These are phyloP conservation scores for Evansstolkia leycettana DNA, from an alignment of 495 filamentous ascomycete species.

Conservation along the genomic window DNA sequence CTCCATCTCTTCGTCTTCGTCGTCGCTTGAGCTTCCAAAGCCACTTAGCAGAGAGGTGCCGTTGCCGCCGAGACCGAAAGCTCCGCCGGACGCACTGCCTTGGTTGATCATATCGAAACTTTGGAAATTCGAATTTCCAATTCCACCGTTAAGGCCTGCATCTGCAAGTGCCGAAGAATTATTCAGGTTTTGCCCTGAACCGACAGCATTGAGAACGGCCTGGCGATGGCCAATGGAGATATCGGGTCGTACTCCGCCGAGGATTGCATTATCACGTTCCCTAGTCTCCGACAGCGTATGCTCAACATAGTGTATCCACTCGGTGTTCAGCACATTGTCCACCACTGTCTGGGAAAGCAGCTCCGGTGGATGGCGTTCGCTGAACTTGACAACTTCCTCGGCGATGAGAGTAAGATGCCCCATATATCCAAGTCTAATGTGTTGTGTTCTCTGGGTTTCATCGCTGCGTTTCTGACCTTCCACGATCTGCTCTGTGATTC, in stretches of 20 bases:
- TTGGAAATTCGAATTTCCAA: slow-evolving; percentile 47
- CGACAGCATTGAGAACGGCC: slow-evolving; percentile 48
- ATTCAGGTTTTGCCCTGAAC: slow-evolving; percentile 45
- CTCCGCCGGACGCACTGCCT: slow-evolving; percentile 48
- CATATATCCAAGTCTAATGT: slow-evolving; percentile 96
- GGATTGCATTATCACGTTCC: slow-evolving; percentile 93
- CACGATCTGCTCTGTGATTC: slow-evolving; percentile 83
- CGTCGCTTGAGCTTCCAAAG: slow-evolving; percentile 92
- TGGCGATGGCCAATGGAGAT: slow-evolving; percentile 60
- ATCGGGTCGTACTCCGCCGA: slow-evolving; percentile 92
- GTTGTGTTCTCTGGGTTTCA: slow-evolving; percentile 62
- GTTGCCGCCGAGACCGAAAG: slow-evolving; percentile 47
- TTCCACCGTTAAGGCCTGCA: slow-evolving; percentile 50
- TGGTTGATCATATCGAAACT: slow-evolving; percentile 66
- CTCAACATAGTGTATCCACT: slow-evolving; percentile 95
- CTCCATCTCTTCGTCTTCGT: slow-evolving; percentile 92
- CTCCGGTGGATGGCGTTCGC: slow-evolving; percentile 84
- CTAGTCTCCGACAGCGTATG: slow-evolving; percentile 85
- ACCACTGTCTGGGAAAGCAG: slow-evolving; percentile 71
- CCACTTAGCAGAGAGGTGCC: slow-evolving; percentile 69
- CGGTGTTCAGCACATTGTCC: slow-evolving; percentile 72
- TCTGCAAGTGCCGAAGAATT: slow-evolving; percentile 62
- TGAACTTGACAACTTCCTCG: slow-evolving; percentile 98
- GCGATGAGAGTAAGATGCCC: slow-evolving; percentile 94
- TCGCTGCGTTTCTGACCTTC: slow-evolving; percentile 83